Evolutionary conservation across 2,329 filamentous ascomycete genomes (phyloP).

Genomic region (Aurifilum marmelostoma): DNA sequence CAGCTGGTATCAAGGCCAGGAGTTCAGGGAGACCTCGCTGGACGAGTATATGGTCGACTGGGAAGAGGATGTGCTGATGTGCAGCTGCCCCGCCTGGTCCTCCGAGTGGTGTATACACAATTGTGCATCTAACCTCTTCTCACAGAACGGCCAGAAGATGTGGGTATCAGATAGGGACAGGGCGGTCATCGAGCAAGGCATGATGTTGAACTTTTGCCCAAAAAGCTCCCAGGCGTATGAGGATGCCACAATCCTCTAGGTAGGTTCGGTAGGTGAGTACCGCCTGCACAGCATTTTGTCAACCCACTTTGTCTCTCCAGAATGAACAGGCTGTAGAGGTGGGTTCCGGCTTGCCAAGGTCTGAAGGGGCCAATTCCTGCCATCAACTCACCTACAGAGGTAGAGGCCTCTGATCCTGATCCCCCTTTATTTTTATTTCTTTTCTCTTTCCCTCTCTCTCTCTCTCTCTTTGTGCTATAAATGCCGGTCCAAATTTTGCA

Average conservation of each 20-base stretch:
- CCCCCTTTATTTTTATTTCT: neutral
- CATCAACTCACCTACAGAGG: neutral
- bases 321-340: neutral
- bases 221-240: neutral
- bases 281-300: neutral
- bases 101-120: neutral
- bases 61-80: constrained; percentile 13
- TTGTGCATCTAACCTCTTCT: neutral
- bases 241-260: neutral
- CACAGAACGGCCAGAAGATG: constrained; percentile 2
- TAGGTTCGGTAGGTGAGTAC: constrained; percentile 5
- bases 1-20: neutral
- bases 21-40: neutral
- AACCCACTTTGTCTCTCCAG: neutral
- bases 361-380: neutral
- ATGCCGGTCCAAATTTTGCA: neutral
- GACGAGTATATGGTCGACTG: constrained; percentile 12
- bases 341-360: neutral
- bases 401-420: neutral
- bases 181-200: neutral
- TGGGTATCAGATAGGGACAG: constrained; percentile 3
- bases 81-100: neutral
- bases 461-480: neutral
- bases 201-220: neutral
- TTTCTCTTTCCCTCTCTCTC: too few relatives aligned